Conservation (phyloP, 2,329 filamentous ascomycete species). For the Colletotrichum limetticola region DNA sequence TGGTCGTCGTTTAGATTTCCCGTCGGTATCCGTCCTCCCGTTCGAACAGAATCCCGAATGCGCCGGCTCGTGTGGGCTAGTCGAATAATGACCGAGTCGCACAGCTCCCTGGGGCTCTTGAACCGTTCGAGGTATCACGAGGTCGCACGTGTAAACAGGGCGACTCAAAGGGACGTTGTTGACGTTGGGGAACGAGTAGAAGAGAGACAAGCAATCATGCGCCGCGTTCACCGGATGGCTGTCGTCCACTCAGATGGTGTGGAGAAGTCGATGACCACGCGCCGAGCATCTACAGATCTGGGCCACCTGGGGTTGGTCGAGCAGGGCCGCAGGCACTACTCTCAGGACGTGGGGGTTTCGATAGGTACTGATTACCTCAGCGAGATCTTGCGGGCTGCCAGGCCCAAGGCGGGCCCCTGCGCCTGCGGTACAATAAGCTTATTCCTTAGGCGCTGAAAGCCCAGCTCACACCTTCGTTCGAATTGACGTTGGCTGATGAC, state of each 20-base stretch:
- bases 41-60: not conserved
- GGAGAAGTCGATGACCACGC: slow-evolving; percentile 28
- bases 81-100: not conserved
- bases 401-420: not conserved
- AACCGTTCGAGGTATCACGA: not conserved
- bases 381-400: not conserved
- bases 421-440: not conserved
- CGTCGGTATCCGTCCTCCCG: not conserved
- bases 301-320: slow-evolving; percentile 12
- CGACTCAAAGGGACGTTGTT: not conserved
- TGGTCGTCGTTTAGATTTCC: slow-evolving; percentile 2
- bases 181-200: not conserved
- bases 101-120: not conserved
- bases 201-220: slow-evolving; percentile 31
- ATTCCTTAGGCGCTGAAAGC: not conserved
- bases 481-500: not conserved
- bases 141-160: not conserved
- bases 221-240: slow-evolving; percentile 23
- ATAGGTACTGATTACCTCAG: slow-evolving; percentile 16
- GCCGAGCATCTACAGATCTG: slow-evolving; percentile 20
- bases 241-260: slow-evolving; percentile 28
- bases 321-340: not conserved
- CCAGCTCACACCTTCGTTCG: not conserved
- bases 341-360: slow-evolving; percentile 7
- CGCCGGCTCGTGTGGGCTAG: not conserved